Percentiles rank a stretch among this genome's conserved stretches.
These are phyloP conservation scores for Dorcoceras hygrometricum DNA, from an alignment of 257 asterid genomes.

Conservation along the genomic window DNA sequence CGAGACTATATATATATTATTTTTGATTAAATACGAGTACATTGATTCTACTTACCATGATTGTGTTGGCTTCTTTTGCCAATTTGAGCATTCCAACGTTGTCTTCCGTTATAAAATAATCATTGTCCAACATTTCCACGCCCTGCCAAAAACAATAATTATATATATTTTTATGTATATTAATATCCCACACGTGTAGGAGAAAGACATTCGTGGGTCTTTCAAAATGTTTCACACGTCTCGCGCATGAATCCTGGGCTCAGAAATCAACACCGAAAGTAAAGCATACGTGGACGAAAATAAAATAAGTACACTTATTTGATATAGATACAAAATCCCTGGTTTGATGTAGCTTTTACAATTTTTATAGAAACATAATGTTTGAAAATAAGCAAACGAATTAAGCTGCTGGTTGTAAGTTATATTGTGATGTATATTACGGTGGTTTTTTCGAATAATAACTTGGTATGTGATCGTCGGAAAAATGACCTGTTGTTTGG, in stretches of 20 bases:
- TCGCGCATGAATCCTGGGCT: conserved; percentile 2
- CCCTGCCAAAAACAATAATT: conserved; percentile 41
- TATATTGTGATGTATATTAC: no score
- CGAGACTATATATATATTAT: no score
- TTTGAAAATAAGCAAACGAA: no score
- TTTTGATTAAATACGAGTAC: no score
- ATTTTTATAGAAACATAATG: no score
- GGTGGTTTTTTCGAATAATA: no score
- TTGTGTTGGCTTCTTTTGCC: conserved; percentile 90
- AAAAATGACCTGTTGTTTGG: conserved; percentile 60
- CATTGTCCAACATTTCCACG: conserved; percentile 73
- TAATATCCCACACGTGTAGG: background rate
- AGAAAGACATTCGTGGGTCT: conserved; percentile 11
- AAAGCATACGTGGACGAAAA: no score
- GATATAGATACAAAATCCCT: no score
- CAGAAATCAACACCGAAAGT: background rate
- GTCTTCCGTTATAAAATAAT: conserved; percentile 84
- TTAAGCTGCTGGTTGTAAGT: no score
- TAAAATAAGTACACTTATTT: background rate
- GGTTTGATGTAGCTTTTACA: no score
- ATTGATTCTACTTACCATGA: conserved; percentile 30
- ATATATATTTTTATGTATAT: background rate
- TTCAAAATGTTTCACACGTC: conserved; percentile 14
- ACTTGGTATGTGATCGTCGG: no score
- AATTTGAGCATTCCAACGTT: conserved; percentile 84